Evolutionary conservation across 2,329 filamentous ascomycete species (phyloP).

Genomic region (Talaromyces albobiverticillius): DNA sequence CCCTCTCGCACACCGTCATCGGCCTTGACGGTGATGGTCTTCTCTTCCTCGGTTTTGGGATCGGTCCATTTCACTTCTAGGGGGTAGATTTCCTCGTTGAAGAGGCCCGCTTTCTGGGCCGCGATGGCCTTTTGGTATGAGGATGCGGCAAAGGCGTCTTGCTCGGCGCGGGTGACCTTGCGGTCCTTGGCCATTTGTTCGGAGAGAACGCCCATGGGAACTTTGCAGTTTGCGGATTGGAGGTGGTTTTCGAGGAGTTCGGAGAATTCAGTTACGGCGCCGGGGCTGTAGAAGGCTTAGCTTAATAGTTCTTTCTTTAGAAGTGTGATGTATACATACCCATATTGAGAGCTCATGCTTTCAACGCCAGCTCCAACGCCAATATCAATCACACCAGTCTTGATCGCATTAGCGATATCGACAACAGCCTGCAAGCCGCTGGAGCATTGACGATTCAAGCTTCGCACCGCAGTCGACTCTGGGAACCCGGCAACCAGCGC

Average conservation of each 20-base stretch:
- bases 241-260: slow-evolving; percentile 78
- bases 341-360: slow-evolving; percentile 93
- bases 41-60: slow-evolving; percentile 83
- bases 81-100: slow-evolving; percentile 86
- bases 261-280: slow-evolving; percentile 88
- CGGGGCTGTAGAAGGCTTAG: slow-evolving; percentile 53
- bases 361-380: slow-evolving; percentile 94
- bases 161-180: slow-evolving; percentile 65
- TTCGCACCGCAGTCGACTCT: slow-evolving; percentile 76
- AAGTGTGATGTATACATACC: too few species aligned
- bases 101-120: slow-evolving; percentile 85
- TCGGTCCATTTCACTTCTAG: slow-evolving; percentile 84
- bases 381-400: slow-evolving; percentile 87
- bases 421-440: slow-evolving; percentile 89
- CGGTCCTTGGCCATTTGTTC: slow-evolving; percentile 93
- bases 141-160: slow-evolving; percentile 90
- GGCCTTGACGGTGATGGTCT: slow-evolving; percentile 74
- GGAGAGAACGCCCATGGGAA: slow-evolving; percentile 90
- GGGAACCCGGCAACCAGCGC: slow-evolving; percentile 89
- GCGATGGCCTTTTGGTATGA: slow-evolving; percentile 87
- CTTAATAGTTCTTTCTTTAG: too few species aligned
- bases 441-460: slow-evolving; percentile 91
- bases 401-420: slow-evolving; percentile 92
- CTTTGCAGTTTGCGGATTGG: slow-evolving; percentile 92
- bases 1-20: slow-evolving; percentile 86